Percentiles rank a stretch among this genome's conserved stretches.
These are phyloP conservation scores for Cercospora sp. DNA, from an alignment of 2,329 filamentous ascomycete species.

Conservation along the genomic window DNA sequence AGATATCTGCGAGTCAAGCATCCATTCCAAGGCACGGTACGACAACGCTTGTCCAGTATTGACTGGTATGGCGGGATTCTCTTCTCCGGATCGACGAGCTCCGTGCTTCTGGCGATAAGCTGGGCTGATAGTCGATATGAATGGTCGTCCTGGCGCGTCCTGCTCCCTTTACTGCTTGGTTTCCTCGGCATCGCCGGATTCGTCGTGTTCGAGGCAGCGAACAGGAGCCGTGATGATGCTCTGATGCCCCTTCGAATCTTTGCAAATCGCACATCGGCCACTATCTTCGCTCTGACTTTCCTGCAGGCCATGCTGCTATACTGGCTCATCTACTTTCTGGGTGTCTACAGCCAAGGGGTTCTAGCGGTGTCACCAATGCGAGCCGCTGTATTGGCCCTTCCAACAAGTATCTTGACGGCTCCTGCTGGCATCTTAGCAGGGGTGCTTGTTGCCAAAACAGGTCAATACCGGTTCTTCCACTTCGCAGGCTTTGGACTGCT, in stretches of 20 bases:
- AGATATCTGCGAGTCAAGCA: constrained; percentile 37
- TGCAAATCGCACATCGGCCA: constrained; percentile 62
- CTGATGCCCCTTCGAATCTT: constrained; percentile 74
- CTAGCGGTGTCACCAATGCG: constrained; percentile 66
- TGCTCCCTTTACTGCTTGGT: constrained; percentile 78
- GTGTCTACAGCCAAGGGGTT: constrained; percentile 58
- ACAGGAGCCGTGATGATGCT: constrained; percentile 68
- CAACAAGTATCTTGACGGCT: constrained; percentile 12
- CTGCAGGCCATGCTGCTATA: constrained; percentile 75
- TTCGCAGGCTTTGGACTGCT: constrained; percentile 41
- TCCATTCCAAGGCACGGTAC: constrained; percentile 11
- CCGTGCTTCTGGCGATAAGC: constrained; percentile 9
- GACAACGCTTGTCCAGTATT: constrained; percentile 45
- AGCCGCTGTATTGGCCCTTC: constrained; percentile 43
- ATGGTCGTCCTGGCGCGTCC: constrained; percentile 17
- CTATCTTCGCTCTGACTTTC: constrained; percentile 66
- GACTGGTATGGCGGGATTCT: constrained; percentile 64
- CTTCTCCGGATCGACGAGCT: constrained; percentile 67
- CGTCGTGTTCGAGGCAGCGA: constrained; percentile 60
- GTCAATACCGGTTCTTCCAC: constrained; percentile 53
- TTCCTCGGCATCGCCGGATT: constrained; percentile 54
- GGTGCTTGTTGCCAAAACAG: constrained; percentile 46
- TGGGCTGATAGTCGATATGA: constrained; percentile 15
- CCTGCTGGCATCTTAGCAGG: constrained; percentile 22
- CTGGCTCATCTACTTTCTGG: constrained; percentile 71